Conservation (phyloP, 345 rosid species). For the Salix dunnii region DNA sequence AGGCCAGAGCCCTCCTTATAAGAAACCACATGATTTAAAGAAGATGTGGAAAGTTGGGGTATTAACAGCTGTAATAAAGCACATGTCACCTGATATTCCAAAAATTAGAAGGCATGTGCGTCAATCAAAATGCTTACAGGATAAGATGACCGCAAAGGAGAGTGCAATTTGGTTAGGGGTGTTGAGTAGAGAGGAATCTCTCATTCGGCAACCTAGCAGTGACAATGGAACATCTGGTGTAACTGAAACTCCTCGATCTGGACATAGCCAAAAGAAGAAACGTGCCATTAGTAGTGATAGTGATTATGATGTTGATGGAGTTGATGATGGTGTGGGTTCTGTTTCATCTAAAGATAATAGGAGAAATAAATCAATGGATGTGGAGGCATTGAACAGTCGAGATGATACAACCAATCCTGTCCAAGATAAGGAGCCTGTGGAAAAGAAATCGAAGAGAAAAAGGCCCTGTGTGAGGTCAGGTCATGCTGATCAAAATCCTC, state of each 20-base stretch:
- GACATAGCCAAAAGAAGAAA: conserved; percentile 43
- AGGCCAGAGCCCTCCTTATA: conserved; percentile 79
- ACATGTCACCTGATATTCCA: conserved; percentile 93
- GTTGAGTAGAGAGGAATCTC: conserved; percentile 77
- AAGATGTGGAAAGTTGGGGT: conserved; percentile 99
- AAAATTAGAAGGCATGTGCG: conserved; percentile 92
- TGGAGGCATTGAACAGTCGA: conserved; percentile 24
- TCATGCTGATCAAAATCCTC: conserved; percentile 32
- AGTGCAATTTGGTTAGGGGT: conserved; percentile 98
- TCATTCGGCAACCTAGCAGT: conserved; percentile 71
- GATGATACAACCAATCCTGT: conserved; percentile 18
- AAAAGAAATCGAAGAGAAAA: conserved; percentile 43
- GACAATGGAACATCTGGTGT: conserved; percentile 82
- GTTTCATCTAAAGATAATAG: conserved; percentile 76
- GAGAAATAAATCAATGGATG: conserved; percentile 41
- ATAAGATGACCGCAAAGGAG: conserved; percentile 99
- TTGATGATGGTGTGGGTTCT: conserved; percentile 64
- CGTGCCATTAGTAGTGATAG: conserved; percentile 56
- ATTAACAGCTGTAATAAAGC: conserved; percentile 90
- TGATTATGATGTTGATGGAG: conserved; percentile 83
- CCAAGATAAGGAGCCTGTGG: conserved; percentile 41
- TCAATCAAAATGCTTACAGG: conserved; percentile 96
- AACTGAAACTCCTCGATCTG: conserved; percentile 56
- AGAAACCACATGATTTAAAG: conserved; percentile 95
- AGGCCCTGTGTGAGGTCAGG: conserved; percentile 37